phyloP scores from a whole-genome alignment of 2,329 filamentous ascomycete genomes.

The Aureobasidium uvarum region DNA sequence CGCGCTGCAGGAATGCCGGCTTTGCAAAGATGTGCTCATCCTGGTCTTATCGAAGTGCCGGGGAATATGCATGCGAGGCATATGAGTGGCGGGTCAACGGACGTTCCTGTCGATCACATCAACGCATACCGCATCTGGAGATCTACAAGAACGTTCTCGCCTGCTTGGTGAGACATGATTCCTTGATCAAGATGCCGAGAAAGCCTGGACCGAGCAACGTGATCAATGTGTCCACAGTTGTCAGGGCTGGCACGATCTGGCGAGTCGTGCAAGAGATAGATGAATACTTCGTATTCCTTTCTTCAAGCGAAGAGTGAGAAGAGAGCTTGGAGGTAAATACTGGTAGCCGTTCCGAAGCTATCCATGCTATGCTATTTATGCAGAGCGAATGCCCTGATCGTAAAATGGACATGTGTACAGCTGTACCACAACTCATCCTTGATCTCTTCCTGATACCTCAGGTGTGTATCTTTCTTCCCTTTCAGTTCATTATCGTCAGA shows the following conservation, averaged over 20 bases:
- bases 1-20: not conserved
- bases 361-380: not conserved
- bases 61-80: not conserved
- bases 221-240: no score
- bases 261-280: not conserved
- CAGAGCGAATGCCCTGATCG: no score
- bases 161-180: not conserved
- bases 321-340: not conserved
- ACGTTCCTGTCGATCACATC: constrained; percentile 13
- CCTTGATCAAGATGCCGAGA: not conserved
- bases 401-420: no score
- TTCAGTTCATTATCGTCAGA: not conserved
- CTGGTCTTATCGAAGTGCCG: not conserved
- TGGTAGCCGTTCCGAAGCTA: not conserved
- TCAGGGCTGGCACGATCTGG: no score
- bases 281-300: not conserved
- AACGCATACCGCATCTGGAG: constrained; percentile 2
- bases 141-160: constrained; percentile 7
- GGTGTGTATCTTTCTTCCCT: no score
- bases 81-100: constrained; percentile 5
- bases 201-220: not conserved
- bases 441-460: no score
- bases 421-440: no score
- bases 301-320: not conserved
- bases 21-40: not conserved